phyloP scores from a whole-genome alignment of 441 rosid species.

The Francoa sonchifolia region DNA sequence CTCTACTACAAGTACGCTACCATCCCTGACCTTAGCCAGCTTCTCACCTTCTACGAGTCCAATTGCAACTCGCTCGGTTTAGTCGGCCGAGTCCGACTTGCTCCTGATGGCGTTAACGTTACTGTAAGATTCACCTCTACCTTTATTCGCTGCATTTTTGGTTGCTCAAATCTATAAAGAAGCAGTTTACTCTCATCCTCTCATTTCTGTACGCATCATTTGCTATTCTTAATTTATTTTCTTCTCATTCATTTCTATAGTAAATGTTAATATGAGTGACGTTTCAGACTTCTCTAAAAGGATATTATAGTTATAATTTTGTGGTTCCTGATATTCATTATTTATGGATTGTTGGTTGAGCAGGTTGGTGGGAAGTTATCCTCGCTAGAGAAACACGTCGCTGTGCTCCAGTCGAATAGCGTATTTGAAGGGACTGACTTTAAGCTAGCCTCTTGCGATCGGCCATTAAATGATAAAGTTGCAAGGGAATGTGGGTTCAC shows the following conservation, averaged over 20 bases:
- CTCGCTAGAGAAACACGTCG: constrained; percentile 54
- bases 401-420: constrained; percentile 28
- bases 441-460: constrained; percentile 67
- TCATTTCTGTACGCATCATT: no score
- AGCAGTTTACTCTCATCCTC: no score
- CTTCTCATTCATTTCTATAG: no score
- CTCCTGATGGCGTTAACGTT: constrained; percentile 71
- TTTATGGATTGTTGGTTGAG: constrained; percentile 6
- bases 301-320: no score
- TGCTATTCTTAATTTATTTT: no score
- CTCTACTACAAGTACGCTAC: constrained; percentile 60
- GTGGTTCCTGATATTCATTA: no score
- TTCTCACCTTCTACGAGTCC: constrained; percentile 53
- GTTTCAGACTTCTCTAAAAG: no score
- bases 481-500: constrained; percentile 78
- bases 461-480: constrained; percentile 53
- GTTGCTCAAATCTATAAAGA: no score
- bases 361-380: constrained; percentile 70
- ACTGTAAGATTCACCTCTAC: constrained; percentile 22
- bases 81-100: constrained; percentile 80
- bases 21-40: constrained; percentile 47
- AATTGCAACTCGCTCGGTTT: constrained; percentile 58
- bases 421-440: constrained; percentile 81
- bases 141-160: neutral
- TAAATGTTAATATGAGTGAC: no score